Base-by-base conservation (phyloP, 2,329 filamentous ascomycete species). In the Phialocephala subalpina region DNA sequence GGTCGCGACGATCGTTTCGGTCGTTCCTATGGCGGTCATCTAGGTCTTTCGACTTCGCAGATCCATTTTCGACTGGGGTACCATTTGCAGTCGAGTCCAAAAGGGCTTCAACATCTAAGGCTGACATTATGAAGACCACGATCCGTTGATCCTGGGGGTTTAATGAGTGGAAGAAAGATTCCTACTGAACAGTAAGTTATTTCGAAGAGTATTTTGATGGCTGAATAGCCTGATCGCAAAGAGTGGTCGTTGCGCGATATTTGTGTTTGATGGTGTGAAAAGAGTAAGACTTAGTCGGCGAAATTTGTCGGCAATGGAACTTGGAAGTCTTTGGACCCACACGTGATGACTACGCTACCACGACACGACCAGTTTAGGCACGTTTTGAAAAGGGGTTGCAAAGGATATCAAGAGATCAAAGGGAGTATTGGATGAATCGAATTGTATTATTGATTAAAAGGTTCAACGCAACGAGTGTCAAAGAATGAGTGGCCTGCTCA, bases 91-190 rank as follows among this genome's bases (percentile, higher is more conserved):
- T 93, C 60, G 92, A 92, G 80, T 97, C 94, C 73, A 97, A 89
- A 71, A 97, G 87, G 72, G 93, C 93, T 84, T 97, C 94, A 74
- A 97, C 93, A 77, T 97, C 93, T 73, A 90, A 82, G 78, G 85
- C 85, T 77, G 89, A 89, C 89, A 91, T 91, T 73, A 73, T 82
- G 72, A 38, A 55, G 25, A 33, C 14, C 14, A 18, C 14, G 22
- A n/a, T 27, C 2, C 6, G 14, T 8, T 18, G n/a, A n/a, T n/a
- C 14, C 14, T 33, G 5, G 12, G 18, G 11, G 3, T 29, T 11
- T 29, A 33, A n/a, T 3, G 25, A 53, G 22, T 11, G 49, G 22
- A 53, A 53, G 14, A 53, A 25, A 53, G 49, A 27, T 3, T 53
- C 25, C 29, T 53, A 53, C 49, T 53, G 49, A 22, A 25, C 18